Conservation (phyloP, 2,329 filamentous ascomycete genomes). For the Hysterium pulicare region DNA sequence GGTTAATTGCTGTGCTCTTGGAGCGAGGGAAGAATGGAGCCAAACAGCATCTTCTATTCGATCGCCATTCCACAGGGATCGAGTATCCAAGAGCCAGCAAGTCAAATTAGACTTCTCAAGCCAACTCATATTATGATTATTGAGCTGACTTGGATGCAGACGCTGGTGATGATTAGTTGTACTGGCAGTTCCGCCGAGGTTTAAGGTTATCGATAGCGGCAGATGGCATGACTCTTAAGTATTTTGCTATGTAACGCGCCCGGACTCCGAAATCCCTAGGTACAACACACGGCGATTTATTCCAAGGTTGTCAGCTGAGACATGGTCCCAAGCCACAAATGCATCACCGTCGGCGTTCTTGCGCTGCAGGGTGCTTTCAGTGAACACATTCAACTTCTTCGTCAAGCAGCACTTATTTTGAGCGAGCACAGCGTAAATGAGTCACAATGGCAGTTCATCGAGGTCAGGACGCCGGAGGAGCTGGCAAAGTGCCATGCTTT, state of each 20-base stretch:
- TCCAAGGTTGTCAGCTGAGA: neutral
- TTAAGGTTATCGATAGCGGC: slow-evolving; percentile 5
- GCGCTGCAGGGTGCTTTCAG: slow-evolving; percentile 90
- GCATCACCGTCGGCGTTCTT: slow-evolving; percentile 58
- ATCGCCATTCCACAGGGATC: slow-evolving; percentile 45
- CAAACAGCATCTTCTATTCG: slow-evolving; percentile 41
- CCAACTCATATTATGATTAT: slow-evolving; percentile 10
- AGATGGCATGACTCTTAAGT: too few species aligned
- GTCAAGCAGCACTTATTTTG: slow-evolving; percentile 60
- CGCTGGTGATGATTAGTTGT: neutral
- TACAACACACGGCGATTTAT: neutral
- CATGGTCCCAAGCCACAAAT: slow-evolving; percentile 7
- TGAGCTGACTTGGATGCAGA: neutral
- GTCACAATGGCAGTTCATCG: slow-evolving; percentile 60
- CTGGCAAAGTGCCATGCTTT: slow-evolving; percentile 74
- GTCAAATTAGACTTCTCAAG: slow-evolving; percentile 25
- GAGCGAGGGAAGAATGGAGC: neutral
- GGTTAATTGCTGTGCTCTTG: neutral
- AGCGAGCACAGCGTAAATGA: slow-evolving; percentile 15
- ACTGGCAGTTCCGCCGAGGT: too few species aligned
- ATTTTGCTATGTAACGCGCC: neutral
- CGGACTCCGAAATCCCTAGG: too few species aligned
- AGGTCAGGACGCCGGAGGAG: slow-evolving; percentile 74
- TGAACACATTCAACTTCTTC: slow-evolving; percentile 78
- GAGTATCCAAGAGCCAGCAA: slow-evolving; percentile 51